A percentile compares a stretch with the other conserved stretches of the same genome.
phyloP scores from a whole-genome alignment of 2,329 filamentous ascomycete genomes.

The Lasiodiplodia hormozganensis region DNA sequence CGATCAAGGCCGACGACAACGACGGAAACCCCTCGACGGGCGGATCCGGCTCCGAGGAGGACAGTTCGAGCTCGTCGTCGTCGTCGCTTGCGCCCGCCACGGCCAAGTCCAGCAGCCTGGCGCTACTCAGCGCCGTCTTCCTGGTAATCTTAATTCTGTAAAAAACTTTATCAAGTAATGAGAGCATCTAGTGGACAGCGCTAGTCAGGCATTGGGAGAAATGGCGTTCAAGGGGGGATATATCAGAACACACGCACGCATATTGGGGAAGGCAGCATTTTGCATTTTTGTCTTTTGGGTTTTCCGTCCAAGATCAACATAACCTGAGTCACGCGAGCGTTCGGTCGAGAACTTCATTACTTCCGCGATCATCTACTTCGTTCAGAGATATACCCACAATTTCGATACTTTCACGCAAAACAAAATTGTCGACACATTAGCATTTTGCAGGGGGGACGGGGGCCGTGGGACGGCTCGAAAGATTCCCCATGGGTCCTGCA shows the following conservation, averaged over 20 bases:
- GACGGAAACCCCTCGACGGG: not conserved
- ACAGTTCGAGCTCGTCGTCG: not conserved
- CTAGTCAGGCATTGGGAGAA: not conserved
- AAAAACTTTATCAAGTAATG: slow-evolving; percentile 9
- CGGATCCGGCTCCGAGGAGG: not conserved
- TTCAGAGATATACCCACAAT: slow-evolving; percentile 23
- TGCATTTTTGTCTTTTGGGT: slow-evolving; percentile 5
- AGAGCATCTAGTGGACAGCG: slow-evolving; percentile 8
- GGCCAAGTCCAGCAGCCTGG: slow-evolving; percentile 21
- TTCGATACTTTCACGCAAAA: slow-evolving; percentile 14
- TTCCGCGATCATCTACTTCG: not conserved
- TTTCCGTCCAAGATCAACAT: not conserved
- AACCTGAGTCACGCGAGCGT: slow-evolving; percentile 11
- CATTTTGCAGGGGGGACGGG: not conserved
- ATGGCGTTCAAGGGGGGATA: slow-evolving; percentile 10
- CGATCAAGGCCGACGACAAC: not conserved
- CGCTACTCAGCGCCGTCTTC: slow-evolving; percentile 19
- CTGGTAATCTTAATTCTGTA: slow-evolving; percentile 24
- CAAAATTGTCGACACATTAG: not conserved
- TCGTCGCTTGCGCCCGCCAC: slow-evolving; percentile 1
- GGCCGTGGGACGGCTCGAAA: not conserved
- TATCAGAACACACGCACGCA: slow-evolving; percentile 6
- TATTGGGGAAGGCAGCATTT: not conserved
- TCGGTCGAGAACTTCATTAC: not conserved
- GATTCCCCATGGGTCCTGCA: not conserved